phyloP scores from a whole-genome alignment of 305 asterid species.

The Fraxinus floribunda region DNA sequence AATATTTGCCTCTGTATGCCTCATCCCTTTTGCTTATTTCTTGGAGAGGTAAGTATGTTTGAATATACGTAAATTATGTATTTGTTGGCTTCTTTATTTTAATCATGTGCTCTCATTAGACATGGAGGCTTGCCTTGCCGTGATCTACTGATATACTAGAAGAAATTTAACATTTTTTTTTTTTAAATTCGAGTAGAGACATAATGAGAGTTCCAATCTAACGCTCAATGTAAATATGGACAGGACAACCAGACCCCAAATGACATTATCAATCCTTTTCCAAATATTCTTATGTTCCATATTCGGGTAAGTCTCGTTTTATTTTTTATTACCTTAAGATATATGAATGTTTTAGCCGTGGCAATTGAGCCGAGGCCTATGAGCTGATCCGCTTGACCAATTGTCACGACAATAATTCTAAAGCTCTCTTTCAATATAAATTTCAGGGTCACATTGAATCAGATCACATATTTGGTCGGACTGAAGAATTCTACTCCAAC shows the following conservation, averaged over 20 bases:
- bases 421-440: background rate
- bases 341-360: background rate
- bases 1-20: conserved; percentile 57
- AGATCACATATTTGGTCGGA: conserved; percentile 80
- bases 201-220: background rate
- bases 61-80: background rate
- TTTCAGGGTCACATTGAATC: conserved; percentile 79
- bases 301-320: conserved; percentile 56
- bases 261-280: conserved; percentile 56
- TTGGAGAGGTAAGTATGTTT: conserved; percentile 55
- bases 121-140: background rate
- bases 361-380: background rate
- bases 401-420: background rate
- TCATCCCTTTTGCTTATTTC: conserved; percentile 74
- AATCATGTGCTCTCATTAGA: background rate
- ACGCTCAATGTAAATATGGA: background rate
- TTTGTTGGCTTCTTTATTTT: background rate
- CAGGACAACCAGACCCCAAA: conserved; percentile 73
- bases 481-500: conserved; percentile 86
- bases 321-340: background rate
- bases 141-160: background rate
- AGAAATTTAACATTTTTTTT: background rate
- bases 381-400: background rate
- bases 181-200: background rate
- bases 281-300: conserved; percentile 76